Conservation (phyloP, 257 asterid genomes). For the Salvia splendens region DNA sequence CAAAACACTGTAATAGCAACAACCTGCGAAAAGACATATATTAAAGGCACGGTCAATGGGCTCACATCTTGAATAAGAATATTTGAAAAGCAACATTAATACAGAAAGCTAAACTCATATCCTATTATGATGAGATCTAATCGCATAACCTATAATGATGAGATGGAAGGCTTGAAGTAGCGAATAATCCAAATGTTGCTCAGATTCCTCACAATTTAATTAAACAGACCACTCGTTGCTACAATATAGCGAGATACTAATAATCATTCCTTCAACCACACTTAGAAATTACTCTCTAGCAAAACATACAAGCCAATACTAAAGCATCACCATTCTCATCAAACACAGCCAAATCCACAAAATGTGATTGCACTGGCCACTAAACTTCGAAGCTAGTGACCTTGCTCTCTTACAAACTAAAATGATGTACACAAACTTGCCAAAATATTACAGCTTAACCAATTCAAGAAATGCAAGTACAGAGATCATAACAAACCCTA, state of each 20-base stretch:
- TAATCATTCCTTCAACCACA: conserved; percentile 13
- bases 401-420: not conserved
- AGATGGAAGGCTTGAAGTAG: not conserved
- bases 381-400: not conserved
- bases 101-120: conserved; percentile 12
- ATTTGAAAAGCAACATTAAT: not conserved
- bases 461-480: conserved; percentile 1
- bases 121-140: conserved; percentile 1
- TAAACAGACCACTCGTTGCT: conserved; percentile 12
- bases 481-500: not conserved
- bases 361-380: not conserved
- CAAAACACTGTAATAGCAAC: conserved; percentile 88
- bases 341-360: not conserved
- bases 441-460: not conserved
- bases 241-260: not conserved
- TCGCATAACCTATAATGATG: not conserved
- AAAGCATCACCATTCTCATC: conserved; percentile 1
- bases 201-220: not conserved
- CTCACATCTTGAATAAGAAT: conserved; percentile 19
- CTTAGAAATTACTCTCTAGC: conserved; percentile 5
- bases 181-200: not conserved
- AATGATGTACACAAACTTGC: conserved; percentile 4
- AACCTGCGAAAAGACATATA: conserved; percentile 53
- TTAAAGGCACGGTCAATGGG: conserved; percentile 17
- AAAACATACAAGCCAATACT: not conserved